A percentile compares a stretch with the other conserved stretches of the same genome.
Evolutionary conservation across 139 green algal species (phyloP).

Genomic region (Desmodesmus armatus): DNA sequence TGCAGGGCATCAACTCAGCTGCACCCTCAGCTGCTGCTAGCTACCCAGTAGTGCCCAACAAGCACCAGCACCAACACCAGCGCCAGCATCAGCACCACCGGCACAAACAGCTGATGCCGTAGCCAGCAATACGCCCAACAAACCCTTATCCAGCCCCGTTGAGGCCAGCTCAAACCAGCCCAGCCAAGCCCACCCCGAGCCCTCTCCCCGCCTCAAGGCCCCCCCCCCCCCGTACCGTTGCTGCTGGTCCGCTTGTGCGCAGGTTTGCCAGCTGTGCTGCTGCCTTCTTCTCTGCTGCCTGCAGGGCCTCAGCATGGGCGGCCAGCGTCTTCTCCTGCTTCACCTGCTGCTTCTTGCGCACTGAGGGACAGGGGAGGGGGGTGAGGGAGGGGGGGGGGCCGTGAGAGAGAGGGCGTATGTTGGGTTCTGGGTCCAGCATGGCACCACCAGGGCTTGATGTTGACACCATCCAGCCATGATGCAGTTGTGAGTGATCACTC

Average conservation of each 20-base stretch:
- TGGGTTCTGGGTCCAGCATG: background rate
- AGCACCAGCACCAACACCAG: too few relatives aligned
- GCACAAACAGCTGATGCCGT: too few relatives aligned
- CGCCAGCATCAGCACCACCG: too few relatives aligned
- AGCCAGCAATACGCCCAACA: too few relatives aligned
- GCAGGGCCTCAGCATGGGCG: conserved; percentile 81
- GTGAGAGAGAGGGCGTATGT: conserved; percentile 42
- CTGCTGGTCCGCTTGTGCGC: conserved; percentile 30
- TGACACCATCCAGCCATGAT: background rate
- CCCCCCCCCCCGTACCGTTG: conserved; percentile 10
- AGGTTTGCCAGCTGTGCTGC: conserved; percentile 75
- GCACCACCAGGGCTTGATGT: background rate
- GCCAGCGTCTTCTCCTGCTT: conserved; percentile 91
- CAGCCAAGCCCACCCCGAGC: background rate
- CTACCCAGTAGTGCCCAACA: too few relatives aligned
- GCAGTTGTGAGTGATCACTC: too few relatives aligned
- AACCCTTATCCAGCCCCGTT: too few relatives aligned
- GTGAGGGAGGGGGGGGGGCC: too few relatives aligned
- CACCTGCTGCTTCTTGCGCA: conserved; percentile 77
- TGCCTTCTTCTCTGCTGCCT: conserved; percentile 92
- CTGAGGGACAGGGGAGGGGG: too few relatives aligned
- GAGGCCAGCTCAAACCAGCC: too few relatives aligned
- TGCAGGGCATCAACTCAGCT: too few relatives aligned
- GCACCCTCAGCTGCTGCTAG: too few relatives aligned
- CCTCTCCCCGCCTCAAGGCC: background rate